Evolutionary conservation across 345 rosid genomes (phyloP).

Genomic region (Atalantia buxifolia): DNA sequence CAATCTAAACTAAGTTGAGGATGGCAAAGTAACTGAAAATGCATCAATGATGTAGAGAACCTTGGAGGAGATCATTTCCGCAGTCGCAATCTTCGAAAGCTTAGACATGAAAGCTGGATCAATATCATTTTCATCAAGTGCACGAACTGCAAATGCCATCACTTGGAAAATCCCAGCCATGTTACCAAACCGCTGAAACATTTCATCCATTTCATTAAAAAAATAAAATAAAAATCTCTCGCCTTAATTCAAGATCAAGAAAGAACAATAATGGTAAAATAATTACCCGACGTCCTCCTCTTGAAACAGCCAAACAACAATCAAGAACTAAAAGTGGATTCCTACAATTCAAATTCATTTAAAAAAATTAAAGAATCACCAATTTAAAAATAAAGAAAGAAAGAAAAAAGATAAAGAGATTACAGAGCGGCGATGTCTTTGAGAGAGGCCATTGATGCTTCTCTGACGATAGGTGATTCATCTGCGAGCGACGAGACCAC

Average conservation of each 20-base stretch:
- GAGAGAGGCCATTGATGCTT: conserved; percentile 84
- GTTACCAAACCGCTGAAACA: conserved; percentile 72
- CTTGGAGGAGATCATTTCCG: conserved; percentile 95
- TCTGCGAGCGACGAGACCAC: conserved; percentile 80
- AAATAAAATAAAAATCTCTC: not conserved
- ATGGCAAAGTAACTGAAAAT: not conserved
- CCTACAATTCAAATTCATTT: conserved; percentile 36
- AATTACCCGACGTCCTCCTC: conserved; percentile 87
- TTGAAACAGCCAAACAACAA: conserved; percentile 77
- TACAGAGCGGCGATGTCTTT: conserved; percentile 76
- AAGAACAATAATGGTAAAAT: not conserved
- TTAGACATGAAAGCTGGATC: conserved; percentile 74
- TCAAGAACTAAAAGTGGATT: conserved; percentile 93
- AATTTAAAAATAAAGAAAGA: not conserved
- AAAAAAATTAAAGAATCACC: not conserved
- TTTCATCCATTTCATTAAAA: not conserved
- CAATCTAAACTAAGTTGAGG: not conserved
- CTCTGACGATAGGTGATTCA: conserved; percentile 67
- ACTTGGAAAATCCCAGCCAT: conserved; percentile 96
- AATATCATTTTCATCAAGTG: conserved; percentile 52
- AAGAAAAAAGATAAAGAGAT: not conserved
- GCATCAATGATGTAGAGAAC: conserved; percentile 22
- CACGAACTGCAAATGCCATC: conserved; percentile 75
- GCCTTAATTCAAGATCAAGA: not conserved
- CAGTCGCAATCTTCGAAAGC: conserved; percentile 90